These are phyloP conservation scores for Corylus avellana DNA, from an alignment of 306 rosid genomes.

Conservation along the genomic window DNA sequence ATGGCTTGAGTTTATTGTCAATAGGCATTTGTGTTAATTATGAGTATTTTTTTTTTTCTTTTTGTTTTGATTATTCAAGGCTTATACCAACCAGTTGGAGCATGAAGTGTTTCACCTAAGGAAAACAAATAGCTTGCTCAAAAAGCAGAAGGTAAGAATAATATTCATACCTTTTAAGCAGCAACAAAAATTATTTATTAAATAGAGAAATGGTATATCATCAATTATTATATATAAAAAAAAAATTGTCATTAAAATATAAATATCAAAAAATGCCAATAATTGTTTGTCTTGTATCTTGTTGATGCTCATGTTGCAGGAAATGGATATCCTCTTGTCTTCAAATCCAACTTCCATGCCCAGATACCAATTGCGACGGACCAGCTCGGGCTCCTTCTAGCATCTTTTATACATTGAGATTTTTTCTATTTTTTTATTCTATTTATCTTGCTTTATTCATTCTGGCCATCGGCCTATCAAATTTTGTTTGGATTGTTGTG, in stretches of 20 bases:
- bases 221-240: too few relatives aligned
- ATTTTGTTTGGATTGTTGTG: neutral
- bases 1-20: neutral
- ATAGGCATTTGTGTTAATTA: neutral
- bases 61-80: constrained; percentile 39
- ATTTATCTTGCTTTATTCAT: neutral
- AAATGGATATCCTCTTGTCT: constrained; percentile 30
- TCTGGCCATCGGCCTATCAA: neutral
- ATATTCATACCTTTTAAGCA: too few relatives aligned
- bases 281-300: neutral
- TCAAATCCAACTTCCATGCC: constrained; percentile 22
- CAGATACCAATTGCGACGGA: constrained; percentile 35
- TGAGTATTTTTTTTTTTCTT: neutral
- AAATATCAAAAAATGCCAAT: neutral
- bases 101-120: constrained; percentile 31
- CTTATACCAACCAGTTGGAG: constrained; percentile 50
- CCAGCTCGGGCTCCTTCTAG: constrained; percentile 32
- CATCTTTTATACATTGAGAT: neutral
- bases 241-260: too few relatives aligned
- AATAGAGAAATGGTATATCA: too few relatives aligned
- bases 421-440: neutral
- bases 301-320: constrained; percentile 38
- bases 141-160: constrained; percentile 46
- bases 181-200: too few relatives aligned
- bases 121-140: constrained; percentile 36